A percentile compares a stretch with the other conserved stretches of the same genome.
phyloP scores from a whole-genome alignment of 139 green algal species.

The Edaphochlamys debaryana region DNA sequence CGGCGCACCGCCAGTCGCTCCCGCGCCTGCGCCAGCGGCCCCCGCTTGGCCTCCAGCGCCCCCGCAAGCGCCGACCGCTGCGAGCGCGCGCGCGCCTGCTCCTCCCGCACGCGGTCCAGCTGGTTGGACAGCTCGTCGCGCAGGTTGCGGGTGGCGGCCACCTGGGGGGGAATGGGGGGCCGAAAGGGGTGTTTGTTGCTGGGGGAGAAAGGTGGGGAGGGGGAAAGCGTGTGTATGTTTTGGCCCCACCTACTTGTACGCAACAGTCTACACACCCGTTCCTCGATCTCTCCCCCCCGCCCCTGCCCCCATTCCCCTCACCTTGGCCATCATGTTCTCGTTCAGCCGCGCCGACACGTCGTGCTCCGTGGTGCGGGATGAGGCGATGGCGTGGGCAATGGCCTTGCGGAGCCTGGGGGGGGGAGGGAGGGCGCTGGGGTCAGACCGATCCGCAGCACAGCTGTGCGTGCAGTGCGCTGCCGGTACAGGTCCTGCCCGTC shows the following conservation, averaged over 20 bases:
- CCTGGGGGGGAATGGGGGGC: too few species aligned
- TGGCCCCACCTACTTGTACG: too few species aligned
- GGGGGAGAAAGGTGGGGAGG: conserved; percentile 11
- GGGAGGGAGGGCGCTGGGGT: background rate
- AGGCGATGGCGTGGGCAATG: conserved; percentile 43
- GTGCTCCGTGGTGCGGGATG: conserved; percentile 49
- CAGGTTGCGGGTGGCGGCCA: conserved; percentile 26
- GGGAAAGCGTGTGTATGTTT: background rate
- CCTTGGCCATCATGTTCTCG: conserved; percentile 53
- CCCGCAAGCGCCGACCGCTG: conserved; percentile 40
- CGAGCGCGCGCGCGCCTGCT: conserved; percentile 35
- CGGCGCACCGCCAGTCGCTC: conserved; percentile 53
- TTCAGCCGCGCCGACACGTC: conserved; percentile 43
- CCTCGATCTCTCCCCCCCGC: too few species aligned
- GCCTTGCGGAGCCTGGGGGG: conserved; percentile 29
- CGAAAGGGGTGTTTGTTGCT: too few species aligned
- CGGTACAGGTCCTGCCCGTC: too few species aligned
- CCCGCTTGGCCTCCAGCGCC: conserved; percentile 52
- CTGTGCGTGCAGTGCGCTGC: too few species aligned
- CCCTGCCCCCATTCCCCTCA: too few species aligned
- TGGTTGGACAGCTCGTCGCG: conserved; percentile 30
- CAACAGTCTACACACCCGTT: background rate
- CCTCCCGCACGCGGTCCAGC: conserved; percentile 40
- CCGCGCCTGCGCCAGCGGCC: conserved; percentile 55
- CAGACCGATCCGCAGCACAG: background rate